These are phyloP conservation scores for Pestalotiopsis sp. DNA, from an alignment of 2,329 filamentous ascomycete genomes.

Conservation along the genomic window DNA sequence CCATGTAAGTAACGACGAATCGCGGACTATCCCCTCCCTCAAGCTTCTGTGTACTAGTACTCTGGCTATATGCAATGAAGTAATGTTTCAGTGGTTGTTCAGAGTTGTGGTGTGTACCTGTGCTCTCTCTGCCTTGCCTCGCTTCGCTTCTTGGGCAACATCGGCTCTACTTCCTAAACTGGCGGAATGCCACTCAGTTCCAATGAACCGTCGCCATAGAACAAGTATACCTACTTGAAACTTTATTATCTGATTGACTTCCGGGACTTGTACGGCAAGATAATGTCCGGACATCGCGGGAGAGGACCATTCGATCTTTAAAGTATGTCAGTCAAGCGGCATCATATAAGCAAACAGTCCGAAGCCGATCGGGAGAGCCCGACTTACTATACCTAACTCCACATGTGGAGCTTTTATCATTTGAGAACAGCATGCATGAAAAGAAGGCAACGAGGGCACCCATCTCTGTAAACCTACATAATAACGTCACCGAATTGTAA, in stretches of 20 bases:
- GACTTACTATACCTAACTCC: too few species aligned
- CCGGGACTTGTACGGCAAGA: background rate
- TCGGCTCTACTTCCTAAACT: background rate
- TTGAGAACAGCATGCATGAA: too few species aligned
- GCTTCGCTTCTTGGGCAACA: background rate
- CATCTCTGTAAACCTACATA: too few species aligned
- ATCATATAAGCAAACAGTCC: too few species aligned
- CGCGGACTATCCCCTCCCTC: background rate
- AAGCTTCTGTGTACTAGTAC: background rate
- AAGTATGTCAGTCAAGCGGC: background rate
- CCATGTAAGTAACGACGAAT: background rate
- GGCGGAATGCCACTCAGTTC: background rate
- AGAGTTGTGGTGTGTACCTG: background rate
- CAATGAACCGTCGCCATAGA: background rate
- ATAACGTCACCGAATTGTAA: too few species aligned
- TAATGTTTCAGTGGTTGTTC: background rate
- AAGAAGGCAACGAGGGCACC: too few species aligned
- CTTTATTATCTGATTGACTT: background rate
- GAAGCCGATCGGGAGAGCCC: too few species aligned
- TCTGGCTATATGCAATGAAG: background rate
- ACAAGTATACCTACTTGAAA: background rate
- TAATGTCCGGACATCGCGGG: background rate
- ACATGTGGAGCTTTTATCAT: too few species aligned
- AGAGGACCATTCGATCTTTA: background rate
- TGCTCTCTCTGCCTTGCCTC: background rate